Evolutionary conservation across 139 green algal species (phyloP).

Genomic region (Auxenochlorella protothecoides): DNA sequence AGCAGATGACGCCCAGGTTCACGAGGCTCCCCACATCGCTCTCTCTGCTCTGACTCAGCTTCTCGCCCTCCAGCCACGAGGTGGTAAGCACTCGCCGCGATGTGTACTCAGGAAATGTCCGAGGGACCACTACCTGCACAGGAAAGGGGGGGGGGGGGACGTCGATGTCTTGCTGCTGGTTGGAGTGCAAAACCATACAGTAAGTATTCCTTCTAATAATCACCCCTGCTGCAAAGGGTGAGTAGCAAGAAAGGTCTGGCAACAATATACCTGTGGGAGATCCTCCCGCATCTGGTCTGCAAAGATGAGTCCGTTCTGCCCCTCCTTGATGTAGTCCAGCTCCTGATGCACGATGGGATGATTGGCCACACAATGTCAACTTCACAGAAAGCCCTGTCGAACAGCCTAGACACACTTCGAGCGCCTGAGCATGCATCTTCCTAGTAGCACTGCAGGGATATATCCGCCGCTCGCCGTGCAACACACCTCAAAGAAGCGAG

Average conservation of each 20-base stretch:
- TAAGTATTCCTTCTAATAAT: too few relatives aligned
- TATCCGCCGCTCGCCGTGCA: too few relatives aligned
- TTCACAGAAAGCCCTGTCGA: too few relatives aligned
- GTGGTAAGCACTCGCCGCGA: slow-evolving; percentile 74
- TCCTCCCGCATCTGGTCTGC: slow-evolving; percentile 75
- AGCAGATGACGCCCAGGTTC: slow-evolving; percentile 97
- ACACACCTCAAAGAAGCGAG: slow-evolving; percentile 79
- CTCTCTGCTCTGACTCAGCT: slow-evolving; percentile 68
- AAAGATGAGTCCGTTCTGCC: slow-evolving; percentile 74
- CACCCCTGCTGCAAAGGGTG: too few relatives aligned
- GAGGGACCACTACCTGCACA: slow-evolving; percentile 83
- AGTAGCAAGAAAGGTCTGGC: too few relatives aligned
- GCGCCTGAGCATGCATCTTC: too few relatives aligned
- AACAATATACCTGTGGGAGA: slow-evolving; percentile 71
- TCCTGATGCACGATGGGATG: slow-evolving; percentile 29
- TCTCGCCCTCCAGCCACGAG: slow-evolving; percentile 75
- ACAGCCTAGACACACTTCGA: too few relatives aligned
- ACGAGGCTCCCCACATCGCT: slow-evolving; percentile 84
- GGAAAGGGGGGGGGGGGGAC: background rate
- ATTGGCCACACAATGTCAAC: too few relatives aligned
- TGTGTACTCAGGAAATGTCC: slow-evolving; percentile 75
- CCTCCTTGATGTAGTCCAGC: slow-evolving; percentile 94
- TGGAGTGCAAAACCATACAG: too few relatives aligned
- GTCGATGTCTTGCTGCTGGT: too few relatives aligned
- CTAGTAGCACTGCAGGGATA: too few relatives aligned